Conservation (phyloP, 1,139 yeast species). For the Komagataea norvegica region DNA sequence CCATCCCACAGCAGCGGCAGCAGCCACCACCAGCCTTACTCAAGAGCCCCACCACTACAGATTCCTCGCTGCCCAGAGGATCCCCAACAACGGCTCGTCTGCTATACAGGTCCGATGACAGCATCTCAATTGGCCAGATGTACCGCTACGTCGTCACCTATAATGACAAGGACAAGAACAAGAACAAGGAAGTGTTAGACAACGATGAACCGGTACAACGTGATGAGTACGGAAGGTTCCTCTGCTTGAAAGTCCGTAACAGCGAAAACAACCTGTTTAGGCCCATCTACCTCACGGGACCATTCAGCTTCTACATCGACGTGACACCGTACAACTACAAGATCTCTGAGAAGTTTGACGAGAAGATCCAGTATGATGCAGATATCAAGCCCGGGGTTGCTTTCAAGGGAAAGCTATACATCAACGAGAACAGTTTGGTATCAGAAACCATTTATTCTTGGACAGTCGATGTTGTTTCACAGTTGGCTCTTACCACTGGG, state of each 20-base stretch:
- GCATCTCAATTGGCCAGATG: slow-evolving; percentile 17
- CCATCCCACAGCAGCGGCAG: no score
- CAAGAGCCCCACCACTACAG: no score
- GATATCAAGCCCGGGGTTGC: slow-evolving; percentile 53
- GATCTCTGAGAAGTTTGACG: slow-evolving; percentile 31
- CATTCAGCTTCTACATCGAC: slow-evolving; percentile 55
- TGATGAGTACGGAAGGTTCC: slow-evolving; percentile 17
- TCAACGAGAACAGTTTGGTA: slow-evolving; percentile 40
- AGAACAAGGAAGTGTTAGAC: not conserved
- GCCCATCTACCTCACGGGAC: slow-evolving; percentile 58
- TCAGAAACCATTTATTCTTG: slow-evolving; percentile 37
- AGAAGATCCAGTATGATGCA: slow-evolving; percentile 30
- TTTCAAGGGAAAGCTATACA: slow-evolving; percentile 43
- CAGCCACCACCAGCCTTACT: no score
- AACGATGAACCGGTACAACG: not conserved
- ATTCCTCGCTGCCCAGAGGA: no score
- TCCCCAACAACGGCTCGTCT: no score
- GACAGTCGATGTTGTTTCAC: slow-evolving; percentile 55
- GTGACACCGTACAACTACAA: slow-evolving; percentile 50
- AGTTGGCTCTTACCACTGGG: slow-evolving; percentile 40
- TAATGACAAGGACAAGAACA: not conserved
- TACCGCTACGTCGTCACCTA: slow-evolving; percentile 17
- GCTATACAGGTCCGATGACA: no score
- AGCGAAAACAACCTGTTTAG: slow-evolving; percentile 45
- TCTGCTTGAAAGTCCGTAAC: slow-evolving; percentile 44